Evolutionary conservation across 1,139 yeast species (phyloP).

Genomic region (Kodamaea sp.): DNA sequence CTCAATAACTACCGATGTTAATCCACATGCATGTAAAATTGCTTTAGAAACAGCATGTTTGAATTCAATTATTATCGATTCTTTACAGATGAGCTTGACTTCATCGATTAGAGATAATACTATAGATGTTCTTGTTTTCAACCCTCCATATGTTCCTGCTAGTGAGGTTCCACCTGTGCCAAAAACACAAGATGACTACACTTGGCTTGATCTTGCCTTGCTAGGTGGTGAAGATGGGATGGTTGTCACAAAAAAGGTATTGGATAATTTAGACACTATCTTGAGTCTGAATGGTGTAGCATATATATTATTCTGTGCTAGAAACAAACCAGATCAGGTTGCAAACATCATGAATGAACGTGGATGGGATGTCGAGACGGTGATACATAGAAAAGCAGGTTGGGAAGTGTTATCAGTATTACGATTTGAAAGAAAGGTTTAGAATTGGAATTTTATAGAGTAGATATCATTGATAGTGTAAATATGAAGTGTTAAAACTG

Average conservation of each 20-base stretch:
- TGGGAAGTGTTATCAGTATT: slow-evolving; percentile 90
- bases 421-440: slow-evolving; percentile 35
- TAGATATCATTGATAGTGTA: background rate
- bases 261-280: slow-evolving; percentile 47
- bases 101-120: slow-evolving; percentile 39
- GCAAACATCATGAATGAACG: slow-evolving; percentile 40
- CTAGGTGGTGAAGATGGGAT: slow-evolving; percentile 89
- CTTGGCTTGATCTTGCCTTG: slow-evolving; percentile 85
- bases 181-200: slow-evolving; percentile 35
- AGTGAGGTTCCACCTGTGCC: slow-evolving; percentile 62
- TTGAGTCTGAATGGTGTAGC: slow-evolving; percentile 65
- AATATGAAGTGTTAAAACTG: background rate
- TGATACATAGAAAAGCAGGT: slow-evolving; percentile 77
- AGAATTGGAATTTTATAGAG: background rate
- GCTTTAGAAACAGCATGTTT: slow-evolving; percentile 40
- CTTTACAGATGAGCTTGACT: slow-evolving; percentile 57
- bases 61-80: slow-evolving; percentile 37
- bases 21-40: slow-evolving; percentile 67
- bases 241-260: slow-evolving; percentile 68
- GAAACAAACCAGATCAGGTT: slow-evolving; percentile 72
- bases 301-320: slow-evolving; percentile 78
- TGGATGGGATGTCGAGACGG: slow-evolving; percentile 54
- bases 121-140: slow-evolving; percentile 75
- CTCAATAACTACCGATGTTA: slow-evolving; percentile 71
- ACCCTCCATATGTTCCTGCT: slow-evolving; percentile 96